Base-by-base conservation (phyloP, 108 stramenopile species). In the Stephanodiscus triporus region DNA sequence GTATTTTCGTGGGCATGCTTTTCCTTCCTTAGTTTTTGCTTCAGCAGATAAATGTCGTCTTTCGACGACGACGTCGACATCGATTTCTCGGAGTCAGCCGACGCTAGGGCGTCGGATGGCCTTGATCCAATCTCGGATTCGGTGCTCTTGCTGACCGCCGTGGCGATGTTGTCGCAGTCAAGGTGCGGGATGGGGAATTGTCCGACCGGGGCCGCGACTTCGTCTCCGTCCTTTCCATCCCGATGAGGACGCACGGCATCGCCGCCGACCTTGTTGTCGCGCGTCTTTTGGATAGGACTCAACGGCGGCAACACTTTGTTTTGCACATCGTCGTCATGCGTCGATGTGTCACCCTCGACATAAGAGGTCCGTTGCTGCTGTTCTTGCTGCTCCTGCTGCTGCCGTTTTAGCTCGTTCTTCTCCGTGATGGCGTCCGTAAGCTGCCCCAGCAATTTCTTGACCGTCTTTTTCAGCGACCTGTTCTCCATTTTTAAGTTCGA, bases 391-490 rank as follows among this genome's bases (percentile, higher is more conserved):
- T 62, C 34, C 16, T 20, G 36, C 49, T 68, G 56, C 6, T 57
- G 24, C 32, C 43, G 48, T 16, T 66, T 36, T 0, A 43, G 43
- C 57, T 62, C 36, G 30, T 73, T 50, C 20, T 54, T 66, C 60
- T 79, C 71, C 13, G 53, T 22, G 2, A 63, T 47, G 13, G 68
- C 54, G 17, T 30, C 63, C 0, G 68, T 56, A 38, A 79, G 58
- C 47, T 79, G 78, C 4, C 14, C 53, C 14, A 79, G 38, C 42
- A 79, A 68, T 30, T 79, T 79, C 38, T 79, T 79, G 45, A 79
- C 53, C 29, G 71, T 72, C 51, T 73, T 72, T 49, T 79, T 79
- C 51, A 79, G 49, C 8, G 78, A 68, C 68, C 73, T 79, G 29
- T 79, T 79, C 53, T 72, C 72, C 29, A 29, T 65, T 32, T 72